phyloP scores from a whole-genome alignment of 768 basidiomycete species.

The Russula abietina region DNA sequence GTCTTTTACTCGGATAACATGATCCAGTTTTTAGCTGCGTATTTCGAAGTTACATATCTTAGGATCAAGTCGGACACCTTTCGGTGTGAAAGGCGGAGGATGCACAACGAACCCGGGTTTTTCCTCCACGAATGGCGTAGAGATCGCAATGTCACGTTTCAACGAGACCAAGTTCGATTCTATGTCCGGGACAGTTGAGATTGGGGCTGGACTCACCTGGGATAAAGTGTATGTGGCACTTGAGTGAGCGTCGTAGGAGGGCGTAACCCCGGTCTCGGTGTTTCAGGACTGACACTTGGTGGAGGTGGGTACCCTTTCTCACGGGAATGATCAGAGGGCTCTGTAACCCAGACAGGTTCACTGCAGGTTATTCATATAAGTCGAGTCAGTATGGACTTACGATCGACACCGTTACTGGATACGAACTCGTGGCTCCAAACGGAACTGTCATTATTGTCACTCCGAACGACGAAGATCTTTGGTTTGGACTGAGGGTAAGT shows the following conservation, averaged over 20 bases:
- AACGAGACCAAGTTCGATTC: slow-evolving; percentile 2
- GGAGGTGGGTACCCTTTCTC: slow-evolving; percentile 20
- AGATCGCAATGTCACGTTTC: slow-evolving; percentile 28
- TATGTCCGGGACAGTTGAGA: slow-evolving; percentile 9
- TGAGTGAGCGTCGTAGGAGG: slow-evolving; percentile 26
- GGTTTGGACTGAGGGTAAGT: slow-evolving; percentile 21
- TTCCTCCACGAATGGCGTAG: slow-evolving; percentile 28
- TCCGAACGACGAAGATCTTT: slow-evolving; percentile 6
- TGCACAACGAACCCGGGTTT: slow-evolving; percentile 25
- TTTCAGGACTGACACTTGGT: slow-evolving; percentile 27
- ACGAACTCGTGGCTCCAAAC: slow-evolving; percentile 30
- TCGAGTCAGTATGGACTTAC: slow-evolving; percentile 33
- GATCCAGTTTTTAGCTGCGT: not conserved
- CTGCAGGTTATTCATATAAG: slow-evolving; percentile 30
- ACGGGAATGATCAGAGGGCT: not conserved
- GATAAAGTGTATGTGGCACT: slow-evolving; percentile 25
- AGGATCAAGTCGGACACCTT: slow-evolving; percentile 5
- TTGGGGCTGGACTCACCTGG: slow-evolving; percentile 29
- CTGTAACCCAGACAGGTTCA: not conserved
- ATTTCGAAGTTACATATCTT: slow-evolving; percentile 9
- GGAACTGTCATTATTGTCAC: slow-evolving; percentile 24
- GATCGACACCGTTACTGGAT: slow-evolving; percentile 32
- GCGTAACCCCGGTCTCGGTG: slow-evolving; percentile 24
- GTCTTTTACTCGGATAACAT: not conserved
- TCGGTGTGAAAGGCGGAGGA: slow-evolving; percentile 27